phyloP scores from a whole-genome alignment of 371 early-diverging fungal genomes.

The Entomophthora muscae region DNA sequence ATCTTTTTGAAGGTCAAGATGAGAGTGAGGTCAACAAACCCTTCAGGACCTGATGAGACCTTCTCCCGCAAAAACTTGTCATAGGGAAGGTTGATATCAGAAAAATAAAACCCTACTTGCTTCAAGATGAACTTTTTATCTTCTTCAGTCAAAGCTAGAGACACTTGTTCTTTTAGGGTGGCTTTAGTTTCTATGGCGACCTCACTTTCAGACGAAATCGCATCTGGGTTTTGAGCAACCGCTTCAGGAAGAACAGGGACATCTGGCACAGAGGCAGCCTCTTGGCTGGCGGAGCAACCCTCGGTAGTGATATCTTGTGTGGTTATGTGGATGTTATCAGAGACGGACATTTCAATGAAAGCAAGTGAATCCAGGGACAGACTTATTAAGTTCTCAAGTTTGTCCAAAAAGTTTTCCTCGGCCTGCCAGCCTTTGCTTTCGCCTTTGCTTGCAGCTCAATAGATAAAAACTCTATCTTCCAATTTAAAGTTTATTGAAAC shows the following conservation, averaged over 20 bases:
- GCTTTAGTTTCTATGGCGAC: background rate
- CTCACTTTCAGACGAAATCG: background rate
- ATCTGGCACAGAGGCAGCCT: background rate
- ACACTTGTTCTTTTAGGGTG: background rate
- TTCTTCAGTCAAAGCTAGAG: background rate
- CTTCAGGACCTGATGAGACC: conserved; percentile 10
- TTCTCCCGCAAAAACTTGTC: conserved; percentile 46
- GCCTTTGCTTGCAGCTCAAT: too few relatives aligned
- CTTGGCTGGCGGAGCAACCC: too few relatives aligned
- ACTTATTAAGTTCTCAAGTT: too few relatives aligned
- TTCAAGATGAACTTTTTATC: conserved; percentile 12
- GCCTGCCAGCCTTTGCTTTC: too few relatives aligned
- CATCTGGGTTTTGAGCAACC: background rate
- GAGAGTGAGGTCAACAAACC: background rate
- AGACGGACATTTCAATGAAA: too few relatives aligned
- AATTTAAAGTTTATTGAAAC: too few relatives aligned
- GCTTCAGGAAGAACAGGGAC: background rate
- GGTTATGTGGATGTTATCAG: too few relatives aligned
- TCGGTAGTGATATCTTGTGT: too few relatives aligned
- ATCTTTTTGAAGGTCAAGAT: background rate
- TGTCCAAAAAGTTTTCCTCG: too few relatives aligned
- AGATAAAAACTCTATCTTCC: too few relatives aligned
- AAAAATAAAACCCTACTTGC: conserved; percentile 66
- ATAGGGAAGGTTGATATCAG: conserved; percentile 51
- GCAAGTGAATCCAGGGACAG: too few relatives aligned